Percentiles rank a stretch among this genome's conserved stretches.
Evolutionary conservation across 176 grass and related monocot species (phyloP).

Genomic region (Chrysopogon serrulatus): DNA sequence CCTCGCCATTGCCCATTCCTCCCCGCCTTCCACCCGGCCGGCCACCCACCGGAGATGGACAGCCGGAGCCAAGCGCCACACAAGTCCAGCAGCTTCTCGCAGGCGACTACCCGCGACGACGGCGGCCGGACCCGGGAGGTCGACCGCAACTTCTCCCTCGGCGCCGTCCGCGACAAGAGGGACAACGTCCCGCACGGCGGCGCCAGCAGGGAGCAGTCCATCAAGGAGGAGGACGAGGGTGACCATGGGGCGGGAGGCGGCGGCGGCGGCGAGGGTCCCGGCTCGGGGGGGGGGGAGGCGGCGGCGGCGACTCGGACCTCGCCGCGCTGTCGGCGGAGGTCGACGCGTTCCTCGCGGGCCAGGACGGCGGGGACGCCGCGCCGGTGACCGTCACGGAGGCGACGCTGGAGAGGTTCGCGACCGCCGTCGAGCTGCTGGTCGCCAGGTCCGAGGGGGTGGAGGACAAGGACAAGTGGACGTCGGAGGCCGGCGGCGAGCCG

Average conservation of each 20-base stretch:
- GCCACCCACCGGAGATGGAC: conserved; percentile 41
- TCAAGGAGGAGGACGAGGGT: conserved; percentile 63
- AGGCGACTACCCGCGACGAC: conserved; percentile 42
- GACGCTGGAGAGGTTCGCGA: conserved; percentile 47
- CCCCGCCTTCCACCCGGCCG: conserved; percentile 12
- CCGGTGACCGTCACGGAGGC: conserved; percentile 18
- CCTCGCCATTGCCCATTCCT: conserved; percentile 23
- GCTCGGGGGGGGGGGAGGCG: background rate
- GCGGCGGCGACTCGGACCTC: conserved; percentile 27
- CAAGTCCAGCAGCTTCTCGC: conserved; percentile 46
- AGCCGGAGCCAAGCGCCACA: conserved; percentile 43
- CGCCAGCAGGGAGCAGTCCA: conserved; percentile 44
- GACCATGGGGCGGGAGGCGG: background rate
- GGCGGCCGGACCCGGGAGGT: conserved; percentile 43
- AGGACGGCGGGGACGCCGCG: background rate
- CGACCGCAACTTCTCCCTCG: conserved; percentile 85
- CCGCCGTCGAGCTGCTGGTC: conserved; percentile 48
- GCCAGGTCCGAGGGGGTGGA: conserved; percentile 15
- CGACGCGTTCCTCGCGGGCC: conserved; percentile 50
- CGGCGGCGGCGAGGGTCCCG: background rate
- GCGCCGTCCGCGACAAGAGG: conserved; percentile 33
- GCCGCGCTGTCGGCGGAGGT: conserved; percentile 53
- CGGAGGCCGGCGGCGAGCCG: conserved; percentile 23
- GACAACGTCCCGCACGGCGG: background rate
- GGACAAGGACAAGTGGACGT: conserved; percentile 38